Conservation (phyloP, 495 filamentous ascomycete genomes). For the Tuber umbilicatum region DNA sequence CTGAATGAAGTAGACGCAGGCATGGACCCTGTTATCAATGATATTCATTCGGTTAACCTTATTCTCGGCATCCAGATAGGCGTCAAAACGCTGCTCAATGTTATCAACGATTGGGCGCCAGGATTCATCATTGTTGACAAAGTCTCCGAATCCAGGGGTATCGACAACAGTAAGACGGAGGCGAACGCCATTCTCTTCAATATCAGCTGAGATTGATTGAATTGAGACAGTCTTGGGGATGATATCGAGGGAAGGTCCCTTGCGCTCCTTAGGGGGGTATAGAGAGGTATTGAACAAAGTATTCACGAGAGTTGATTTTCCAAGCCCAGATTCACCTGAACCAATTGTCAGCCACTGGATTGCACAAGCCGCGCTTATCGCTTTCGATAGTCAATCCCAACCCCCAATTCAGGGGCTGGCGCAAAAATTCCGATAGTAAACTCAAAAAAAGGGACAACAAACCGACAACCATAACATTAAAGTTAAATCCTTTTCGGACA, state of each 20-base stretch:
- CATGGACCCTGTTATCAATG: conserved; percentile 95
- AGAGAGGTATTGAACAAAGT: conserved; percentile 99
- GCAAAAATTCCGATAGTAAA: conserved; percentile 4
- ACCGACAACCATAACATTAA: conserved; percentile 99
- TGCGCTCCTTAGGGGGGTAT: conserved; percentile 96
- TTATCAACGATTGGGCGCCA: conserved; percentile 99
- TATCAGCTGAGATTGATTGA: conserved; percentile 96
- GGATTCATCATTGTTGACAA: conserved; percentile 99
- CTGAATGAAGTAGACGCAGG: conserved; percentile 99
- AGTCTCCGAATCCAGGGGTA: conserved; percentile 96
- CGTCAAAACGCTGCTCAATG: conserved; percentile 97
- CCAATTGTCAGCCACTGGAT: conserved; percentile 11
- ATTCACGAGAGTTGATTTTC: conserved; percentile 98
- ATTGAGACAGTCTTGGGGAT: conserved; percentile 98
- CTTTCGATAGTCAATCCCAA: conserved; percentile 8
- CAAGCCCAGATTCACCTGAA: conserved; percentile 93
- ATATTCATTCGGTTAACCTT: conserved; percentile 99
- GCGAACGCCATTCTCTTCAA: conserved; percentile 97
- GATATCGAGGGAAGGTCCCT: conserved; percentile 91
- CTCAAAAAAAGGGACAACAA: conserved; percentile 41
- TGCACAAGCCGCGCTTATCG: conserved; percentile 29
- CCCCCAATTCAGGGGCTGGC: conserved; percentile 24
- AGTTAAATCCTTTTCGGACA: conserved; percentile 99
- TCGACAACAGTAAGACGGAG: conserved; percentile 95
- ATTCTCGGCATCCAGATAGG: conserved; percentile 97